These are phyloP conservation scores for Globisporangium canariense DNA, from an alignment of 352 stramenopile genomes.

Conservation along the genomic window DNA sequence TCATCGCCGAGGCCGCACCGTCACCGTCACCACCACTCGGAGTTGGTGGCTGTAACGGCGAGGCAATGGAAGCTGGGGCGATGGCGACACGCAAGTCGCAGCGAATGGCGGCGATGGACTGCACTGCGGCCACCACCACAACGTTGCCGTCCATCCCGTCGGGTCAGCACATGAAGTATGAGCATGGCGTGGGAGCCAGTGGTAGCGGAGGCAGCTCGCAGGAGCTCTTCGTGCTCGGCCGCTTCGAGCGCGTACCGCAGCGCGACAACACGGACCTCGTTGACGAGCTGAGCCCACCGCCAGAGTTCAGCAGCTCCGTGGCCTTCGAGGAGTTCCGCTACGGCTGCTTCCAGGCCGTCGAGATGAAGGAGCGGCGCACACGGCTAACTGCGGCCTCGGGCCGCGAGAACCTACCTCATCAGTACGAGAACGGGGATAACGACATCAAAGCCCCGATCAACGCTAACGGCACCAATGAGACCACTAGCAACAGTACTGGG, in stretches of 20 bases:
- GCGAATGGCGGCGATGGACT: neutral
- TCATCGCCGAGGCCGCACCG: slow-evolving; percentile 35
- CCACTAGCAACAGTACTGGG: neutral
- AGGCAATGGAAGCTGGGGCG: neutral
- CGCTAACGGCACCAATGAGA: neutral
- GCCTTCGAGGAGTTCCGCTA: slow-evolving; percentile 78
- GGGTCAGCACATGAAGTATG: slow-evolving; percentile 64
- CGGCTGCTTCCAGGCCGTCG: slow-evolving; percentile 73
- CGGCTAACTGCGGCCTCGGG: slow-evolving; percentile 17
- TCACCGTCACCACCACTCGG: neutral
- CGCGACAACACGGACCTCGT: slow-evolving; percentile 47
- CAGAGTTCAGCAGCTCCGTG: slow-evolving; percentile 37
- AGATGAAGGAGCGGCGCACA: slow-evolving; percentile 71
- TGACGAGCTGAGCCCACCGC: slow-evolving; percentile 38
- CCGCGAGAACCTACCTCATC: slow-evolving; percentile 3
- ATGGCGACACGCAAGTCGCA: neutral
- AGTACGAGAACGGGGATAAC: neutral
- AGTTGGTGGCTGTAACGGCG: neutral
- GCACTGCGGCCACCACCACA: too few relatives aligned
- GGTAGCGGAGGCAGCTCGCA: slow-evolving; percentile 37
- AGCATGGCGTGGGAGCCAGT: slow-evolving; percentile 33
- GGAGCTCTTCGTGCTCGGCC: slow-evolving; percentile 71
- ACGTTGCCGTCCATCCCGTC: slow-evolving; percentile 6
- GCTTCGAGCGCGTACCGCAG: slow-evolving; percentile 78
- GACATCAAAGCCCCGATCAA: neutral